Conservation (phyloP, 177 flowering plant genomes). For the Vitis hybrid region DNA sequence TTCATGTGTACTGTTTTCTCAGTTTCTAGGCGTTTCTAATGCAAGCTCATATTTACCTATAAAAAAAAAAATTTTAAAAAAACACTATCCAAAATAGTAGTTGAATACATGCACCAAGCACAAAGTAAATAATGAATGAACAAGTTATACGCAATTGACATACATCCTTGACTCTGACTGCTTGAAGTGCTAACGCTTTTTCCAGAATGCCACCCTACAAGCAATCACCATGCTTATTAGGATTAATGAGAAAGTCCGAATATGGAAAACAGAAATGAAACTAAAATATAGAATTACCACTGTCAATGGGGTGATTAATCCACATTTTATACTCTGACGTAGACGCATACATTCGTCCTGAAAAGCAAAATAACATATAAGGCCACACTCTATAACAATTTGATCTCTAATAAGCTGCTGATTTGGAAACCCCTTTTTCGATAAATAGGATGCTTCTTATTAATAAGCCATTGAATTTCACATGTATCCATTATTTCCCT, state of each 20-base stretch:
- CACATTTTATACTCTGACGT: conserved; percentile 95
- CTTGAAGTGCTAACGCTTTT: conserved; percentile 78
- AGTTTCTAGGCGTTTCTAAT: no score
- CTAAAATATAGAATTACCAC: conserved; percentile 56
- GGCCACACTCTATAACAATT: neutral
- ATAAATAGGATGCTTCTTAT: neutral
- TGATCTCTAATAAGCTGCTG: neutral
- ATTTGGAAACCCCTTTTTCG: neutral
- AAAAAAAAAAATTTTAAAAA: no score
- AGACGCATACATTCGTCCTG: conserved; percentile 96
- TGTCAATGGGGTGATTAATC: conserved; percentile 75
- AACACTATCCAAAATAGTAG: no score
- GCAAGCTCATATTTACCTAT: no score
- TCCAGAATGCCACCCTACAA: conserved; percentile 88
- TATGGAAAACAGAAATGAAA: conserved; percentile 1
- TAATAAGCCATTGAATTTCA: neutral
- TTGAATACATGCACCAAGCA: conserved; percentile 1
- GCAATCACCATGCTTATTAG: conserved; percentile 7
- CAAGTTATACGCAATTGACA: conserved; percentile 24
- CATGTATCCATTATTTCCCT: neutral
- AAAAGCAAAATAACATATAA: conserved; percentile 11
- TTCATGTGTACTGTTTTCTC: no score
- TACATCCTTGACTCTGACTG: conserved; percentile 87
- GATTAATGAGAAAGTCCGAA: neutral
- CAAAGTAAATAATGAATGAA: neutral